Conservation (phyloP, 2,329 filamentous ascomycete genomes). For the Fusarium lateritium region DNA sequence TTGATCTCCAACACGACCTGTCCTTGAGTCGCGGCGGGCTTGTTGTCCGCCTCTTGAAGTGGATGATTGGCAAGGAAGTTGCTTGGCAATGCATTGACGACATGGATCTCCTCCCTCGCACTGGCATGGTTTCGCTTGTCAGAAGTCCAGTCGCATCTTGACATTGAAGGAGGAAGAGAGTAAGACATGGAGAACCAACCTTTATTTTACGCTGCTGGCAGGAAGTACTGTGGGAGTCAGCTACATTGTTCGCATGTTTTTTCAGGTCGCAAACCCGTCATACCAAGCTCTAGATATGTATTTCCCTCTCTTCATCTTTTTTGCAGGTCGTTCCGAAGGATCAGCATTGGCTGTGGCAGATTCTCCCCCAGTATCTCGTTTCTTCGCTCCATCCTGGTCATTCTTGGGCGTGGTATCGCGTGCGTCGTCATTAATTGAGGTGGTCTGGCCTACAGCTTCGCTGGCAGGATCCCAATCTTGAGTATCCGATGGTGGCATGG, state of each 20-base stretch:
- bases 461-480: neutral
- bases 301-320: conserved; percentile 41
- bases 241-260: neutral
- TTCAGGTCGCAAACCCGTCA: neutral
- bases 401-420: neutral
- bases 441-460: neutral
- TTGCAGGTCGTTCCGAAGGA: conserved; percentile 9
- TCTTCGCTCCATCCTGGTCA: conserved; percentile 4
- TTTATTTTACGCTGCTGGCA: conserved; percentile 41
- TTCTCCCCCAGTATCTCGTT: neutral
- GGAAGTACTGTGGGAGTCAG: conserved; percentile 24
- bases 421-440: neutral
- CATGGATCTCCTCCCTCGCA: conserved; percentile 41
- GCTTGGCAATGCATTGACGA: conserved; percentile 27
- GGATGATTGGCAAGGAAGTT: conserved; percentile 25
- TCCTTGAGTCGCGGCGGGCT: conserved; percentile 3
- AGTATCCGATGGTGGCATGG: conserved; percentile 4
- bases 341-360: neutral
- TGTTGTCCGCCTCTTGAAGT: conserved; percentile 21
- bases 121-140: neutral
- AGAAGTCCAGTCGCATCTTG: neutral
- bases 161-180: neutral
- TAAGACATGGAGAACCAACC: conserved; percentile 6
- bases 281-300: conserved; percentile 43
- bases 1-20: neutral